Evolutionary conservation across 2,329 filamentous ascomycete species (phyloP).

Genomic region (Blumeria graminis): DNA sequence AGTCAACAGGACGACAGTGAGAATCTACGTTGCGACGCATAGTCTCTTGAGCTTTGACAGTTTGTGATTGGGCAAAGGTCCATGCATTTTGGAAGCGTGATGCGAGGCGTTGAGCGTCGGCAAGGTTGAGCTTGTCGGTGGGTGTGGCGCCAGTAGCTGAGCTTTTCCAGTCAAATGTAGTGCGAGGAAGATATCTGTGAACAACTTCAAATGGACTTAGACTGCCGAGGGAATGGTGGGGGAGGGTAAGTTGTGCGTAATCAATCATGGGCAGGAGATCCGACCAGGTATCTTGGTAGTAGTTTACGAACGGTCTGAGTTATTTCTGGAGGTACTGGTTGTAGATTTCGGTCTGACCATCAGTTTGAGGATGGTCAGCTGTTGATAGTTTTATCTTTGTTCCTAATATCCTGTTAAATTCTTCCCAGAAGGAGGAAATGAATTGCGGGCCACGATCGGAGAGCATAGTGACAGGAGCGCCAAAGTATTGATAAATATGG

Average conservation of each 20-base stretch:
- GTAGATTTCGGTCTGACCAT: too few species aligned
- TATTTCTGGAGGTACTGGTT: too few species aligned
- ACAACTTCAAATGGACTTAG: not conserved
- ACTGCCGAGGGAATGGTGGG: not conserved
- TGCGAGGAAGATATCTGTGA: not conserved
- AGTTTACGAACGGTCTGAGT: not conserved
- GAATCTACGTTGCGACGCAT: not conserved
- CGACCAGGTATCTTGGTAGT: not conserved
- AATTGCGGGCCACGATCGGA: not conserved
- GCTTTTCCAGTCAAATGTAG: not conserved
- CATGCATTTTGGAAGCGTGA: not conserved
- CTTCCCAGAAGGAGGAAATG: not conserved
- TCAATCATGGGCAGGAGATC: not conserved
- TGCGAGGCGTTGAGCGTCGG: not conserved
- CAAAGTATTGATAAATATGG: too few species aligned
- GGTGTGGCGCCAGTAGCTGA: not conserved
- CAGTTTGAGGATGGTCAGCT: not conserved
- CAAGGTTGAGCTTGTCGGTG: not conserved
- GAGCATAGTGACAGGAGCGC: too few species aligned
- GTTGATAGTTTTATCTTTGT: not conserved
- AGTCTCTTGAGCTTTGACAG: not conserved
- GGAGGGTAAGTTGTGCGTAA: not conserved
- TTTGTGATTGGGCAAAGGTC: not conserved
- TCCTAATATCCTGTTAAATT: not conserved
- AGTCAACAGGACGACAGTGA: not conserved